phyloP scores from a whole-genome alignment of 441 rosid species.

The Populus hybrid region DNA sequence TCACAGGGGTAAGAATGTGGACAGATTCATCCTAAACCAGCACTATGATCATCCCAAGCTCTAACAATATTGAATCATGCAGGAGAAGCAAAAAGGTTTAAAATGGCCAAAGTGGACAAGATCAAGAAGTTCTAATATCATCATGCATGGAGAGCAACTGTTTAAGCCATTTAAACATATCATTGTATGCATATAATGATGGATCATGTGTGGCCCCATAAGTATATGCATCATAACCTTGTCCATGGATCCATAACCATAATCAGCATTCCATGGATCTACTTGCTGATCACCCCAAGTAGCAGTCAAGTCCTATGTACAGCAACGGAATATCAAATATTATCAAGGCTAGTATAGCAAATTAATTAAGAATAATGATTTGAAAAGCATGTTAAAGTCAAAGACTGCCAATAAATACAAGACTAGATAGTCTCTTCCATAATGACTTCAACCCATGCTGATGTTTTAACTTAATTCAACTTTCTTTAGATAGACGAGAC shows the following conservation, averaged over 20 bases:
- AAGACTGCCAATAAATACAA: too few species aligned
- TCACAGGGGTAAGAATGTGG: too few species aligned
- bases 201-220: constrained; percentile 85
- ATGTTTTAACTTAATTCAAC: neutral
- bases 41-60: neutral
- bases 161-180: neutral
- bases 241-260: constrained; percentile 63
- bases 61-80: neutral
- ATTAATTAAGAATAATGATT: neutral
- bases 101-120: neutral
- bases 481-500: too few species aligned
- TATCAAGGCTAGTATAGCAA: constrained; percentile 15
- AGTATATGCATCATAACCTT: constrained; percentile 86
- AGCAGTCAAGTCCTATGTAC: constrained; percentile 51
- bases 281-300: constrained; percentile 58
- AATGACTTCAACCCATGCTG: neutral
- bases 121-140: neutral
- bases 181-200: constrained; percentile 76
- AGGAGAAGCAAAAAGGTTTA: neutral
- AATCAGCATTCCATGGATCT: constrained; percentile 90
- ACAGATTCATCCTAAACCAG: neutral
- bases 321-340: constrained; percentile 18
- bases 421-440: neutral
- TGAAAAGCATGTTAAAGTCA: neutral
- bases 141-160: neutral